Base-by-base conservation (phyloP, 192 early-diverging fungal genomes). In the Mortierella antarctica region DNA sequence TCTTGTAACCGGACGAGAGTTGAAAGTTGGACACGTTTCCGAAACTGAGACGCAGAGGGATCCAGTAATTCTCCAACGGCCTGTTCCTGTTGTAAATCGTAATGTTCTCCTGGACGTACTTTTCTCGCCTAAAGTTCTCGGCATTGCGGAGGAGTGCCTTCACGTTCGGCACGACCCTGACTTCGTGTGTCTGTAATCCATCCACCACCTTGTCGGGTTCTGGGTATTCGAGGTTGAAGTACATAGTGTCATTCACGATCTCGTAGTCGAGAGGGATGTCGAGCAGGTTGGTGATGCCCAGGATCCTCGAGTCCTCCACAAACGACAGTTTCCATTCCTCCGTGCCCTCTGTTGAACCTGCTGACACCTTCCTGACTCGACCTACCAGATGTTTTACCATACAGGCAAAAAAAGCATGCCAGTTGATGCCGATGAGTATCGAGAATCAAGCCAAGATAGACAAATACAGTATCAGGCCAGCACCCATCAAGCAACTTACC, bases 21-120 rank as follows among this genome's bases (percentile, higher is more conserved):
- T 92, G 90, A 70, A 94, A 94, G 53, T 89, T 85, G 39, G 78
- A 83, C 40, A 92, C 71, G 60, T 92, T 86, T 10, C 93, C 93
- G 74, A 94, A 90, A 57, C 88, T 89, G 72, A 94, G 78, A 41
- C 87, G 84, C 15, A 94, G 55, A 1, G 86, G 85, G 18, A 94
- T 85, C 82, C 86, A 91, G 64, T 88, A 85, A 67, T 90, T 89
- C 72, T 94, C 93, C 21, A 85, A 72, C 7, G 92, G 93, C 53
- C 92, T 73, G 15, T 87, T 86, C 46, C 83, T 83, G 71, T 93
- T 93, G 77, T 92, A 93, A 4, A 94, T 71, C 11, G 89, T 91
- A 17, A 94, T 78, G 71, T 93, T 89, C 68, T 94, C 91, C 65
- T 91, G 84, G 20, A 93, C 82, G 70, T 93, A 94, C 62, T 90